Base-by-base conservation (phyloP, 208 protist species). In the Trypanosoma mega region DNA sequence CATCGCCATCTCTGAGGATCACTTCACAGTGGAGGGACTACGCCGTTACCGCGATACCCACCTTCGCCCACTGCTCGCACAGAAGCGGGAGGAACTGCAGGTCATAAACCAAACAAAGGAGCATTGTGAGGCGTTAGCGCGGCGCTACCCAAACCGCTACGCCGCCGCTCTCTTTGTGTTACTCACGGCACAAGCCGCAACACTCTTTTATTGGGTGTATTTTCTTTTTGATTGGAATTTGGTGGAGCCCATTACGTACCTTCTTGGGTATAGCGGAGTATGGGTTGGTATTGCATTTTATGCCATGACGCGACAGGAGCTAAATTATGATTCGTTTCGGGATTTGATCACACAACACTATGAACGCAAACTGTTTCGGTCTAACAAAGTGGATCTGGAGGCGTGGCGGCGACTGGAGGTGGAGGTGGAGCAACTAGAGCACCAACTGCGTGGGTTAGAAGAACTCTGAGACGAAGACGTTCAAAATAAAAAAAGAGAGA, bases 221-320 rank as follows among this genome's bases (percentile, higher is more conserved):
- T 60, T 94, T 34, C 78, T 81, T 41, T 94, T 92, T 68, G 83
- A 89, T 51, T 94, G 88, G 88, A 89, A 80, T 47, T 67, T 92
- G n/a, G 79, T 88, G 47, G 90, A 96, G 76, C 90, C 90, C 27
- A 92, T 96, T 47, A 93, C 90, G 29, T 96, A 93, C 56, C 49
- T 96, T 33, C 30, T 91, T 21, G 78, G 82, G 8, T 90, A 90
- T 70, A 72, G 69, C 46, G 76, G 45, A n/a, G 81, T 80, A 33
- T 96, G 90, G 84, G 46, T 90, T 23, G 69, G 61, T 9, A 65
- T 93, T 31, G 65, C 72, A 30, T 90, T 78, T 70, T 92, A 90
- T 45, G 70, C 73, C 18, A 67, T 59, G 24, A 76, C 75, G 58
- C 78, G 78, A 51, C 51, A 57, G 0, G 84, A 94, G 49, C 75